Evolutionary conservation across 331 rosid genomes (phyloP), one percentile per base, ranked within the genome.

Genomic region (Acacia concinna): DNA sequence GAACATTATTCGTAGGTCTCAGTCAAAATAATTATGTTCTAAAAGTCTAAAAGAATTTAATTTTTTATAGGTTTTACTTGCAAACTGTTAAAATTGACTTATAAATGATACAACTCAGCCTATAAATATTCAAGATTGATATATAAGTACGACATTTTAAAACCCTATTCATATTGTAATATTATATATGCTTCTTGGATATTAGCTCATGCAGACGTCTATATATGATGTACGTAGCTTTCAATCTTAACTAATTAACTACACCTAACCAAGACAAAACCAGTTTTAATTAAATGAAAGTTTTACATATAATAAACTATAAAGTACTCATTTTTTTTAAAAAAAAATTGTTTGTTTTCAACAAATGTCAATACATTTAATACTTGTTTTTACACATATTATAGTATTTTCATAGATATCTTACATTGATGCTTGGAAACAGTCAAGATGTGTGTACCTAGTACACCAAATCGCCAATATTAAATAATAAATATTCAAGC

Each of bases 171-270:
- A 2, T 1, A 1, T 49, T 49, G 6, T 46, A 17, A 46, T 46
- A 49, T 49, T 49, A 49, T n/a, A n/a, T n/a, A n/a, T 49, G 56
- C 56, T 49, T 18, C 17, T 25, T 51, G 27, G 79, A 78, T 89
- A 88, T 84, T 66, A 81, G 46, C 9, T 38, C 40, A 34, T 65
- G 15, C 27, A 65, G 71, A 34, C 28, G 8, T 40, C 79, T 85
- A 17, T 17, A 21, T n/a, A n/a, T n/a, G n/a, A n/a, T n/a, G n/a
- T n/a, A 41, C 85, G 93, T 86, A 59, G 87, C 92, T 92, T 87
- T 88, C 90, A 15, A 18, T 47, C 79, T 63, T 70, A 79, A 82
- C 85, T 73, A 79, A 82, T 84, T 73, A 83, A 85, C 68, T 82
- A 78, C 82, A 79, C 86, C 84, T 56, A 71, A 41, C 21, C 6